These are phyloP conservation scores for Fragaria vesca DNA, from an alignment of 306 rosid genomes.

Conservation along the genomic window DNA sequence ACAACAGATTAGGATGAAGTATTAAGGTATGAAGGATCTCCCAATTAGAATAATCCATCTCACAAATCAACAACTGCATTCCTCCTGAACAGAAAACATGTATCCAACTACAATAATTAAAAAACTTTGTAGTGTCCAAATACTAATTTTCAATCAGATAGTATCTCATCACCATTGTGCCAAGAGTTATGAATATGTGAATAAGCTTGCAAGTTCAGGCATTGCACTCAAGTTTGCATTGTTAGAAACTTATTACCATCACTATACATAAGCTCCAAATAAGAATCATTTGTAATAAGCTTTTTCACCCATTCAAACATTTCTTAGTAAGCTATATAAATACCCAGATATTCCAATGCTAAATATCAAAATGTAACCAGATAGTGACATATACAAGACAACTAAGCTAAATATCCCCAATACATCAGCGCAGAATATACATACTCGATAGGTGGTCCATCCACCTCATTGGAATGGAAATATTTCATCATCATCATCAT, in stretches of 20 bases:
- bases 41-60: neutral
- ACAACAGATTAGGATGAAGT: neutral
- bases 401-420: constrained; percentile 30
- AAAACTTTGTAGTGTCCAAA: neutral
- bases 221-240: neutral
- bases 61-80: neutral
- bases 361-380: constrained; percentile 13
- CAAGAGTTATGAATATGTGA: neutral
- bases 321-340: neutral
- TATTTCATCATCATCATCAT: constrained; percentile 45
- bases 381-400: constrained; percentile 37
- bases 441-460: constrained; percentile 24
- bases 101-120: neutral
- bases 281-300: neutral
- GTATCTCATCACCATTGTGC: neutral
- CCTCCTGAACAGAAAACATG: neutral
- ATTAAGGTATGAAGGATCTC: neutral
- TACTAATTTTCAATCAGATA: neutral
- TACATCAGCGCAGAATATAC: constrained; percentile 33
- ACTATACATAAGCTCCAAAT: constrained; percentile 22
- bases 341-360: constrained; percentile 11
- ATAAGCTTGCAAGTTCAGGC: constrained; percentile 3
- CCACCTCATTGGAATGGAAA: constrained; percentile 57
- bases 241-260: neutral
- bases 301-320: constrained; percentile 14